phyloP scores from a whole-genome alignment of 2,329 filamentous ascomycete species.

The Akanthomyces muscarius region DNA sequence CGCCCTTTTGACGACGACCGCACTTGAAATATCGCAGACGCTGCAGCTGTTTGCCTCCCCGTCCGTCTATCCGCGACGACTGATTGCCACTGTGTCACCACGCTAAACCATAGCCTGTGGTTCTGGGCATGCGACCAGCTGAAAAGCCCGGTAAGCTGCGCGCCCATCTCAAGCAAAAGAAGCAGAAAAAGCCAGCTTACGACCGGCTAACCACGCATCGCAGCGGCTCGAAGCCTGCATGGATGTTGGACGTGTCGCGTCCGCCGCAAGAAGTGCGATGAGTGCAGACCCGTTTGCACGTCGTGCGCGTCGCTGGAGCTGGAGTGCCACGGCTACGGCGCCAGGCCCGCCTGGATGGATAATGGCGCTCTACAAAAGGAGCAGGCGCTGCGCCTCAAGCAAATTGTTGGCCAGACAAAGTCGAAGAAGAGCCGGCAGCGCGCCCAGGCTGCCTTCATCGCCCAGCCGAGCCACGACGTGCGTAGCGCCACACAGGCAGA shows the following conservation, averaged over 20 bases:
- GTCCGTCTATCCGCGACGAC: background rate
- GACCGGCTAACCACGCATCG: background rate
- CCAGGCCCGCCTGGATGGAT: background rate
- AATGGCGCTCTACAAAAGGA: background rate
- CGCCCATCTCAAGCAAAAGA: background rate
- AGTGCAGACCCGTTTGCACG: background rate
- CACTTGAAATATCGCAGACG: background rate
- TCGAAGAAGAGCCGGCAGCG: background rate
- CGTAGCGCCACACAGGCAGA: background rate
- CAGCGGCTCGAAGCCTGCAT: constrained; percentile 2
- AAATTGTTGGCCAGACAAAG: background rate
- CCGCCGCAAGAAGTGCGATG: background rate
- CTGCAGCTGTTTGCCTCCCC: background rate
- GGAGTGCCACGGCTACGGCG: background rate
- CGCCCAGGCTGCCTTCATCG: background rate
- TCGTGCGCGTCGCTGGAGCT: background rate
- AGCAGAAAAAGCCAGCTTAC: too few relatives aligned
- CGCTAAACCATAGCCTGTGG: background rate
- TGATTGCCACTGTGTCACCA: background rate
- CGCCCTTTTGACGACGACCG: too few relatives aligned
- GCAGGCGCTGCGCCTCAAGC: background rate
- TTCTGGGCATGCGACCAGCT: background rate
- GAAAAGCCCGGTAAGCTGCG: background rate
- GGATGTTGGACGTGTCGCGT: constrained; percentile 3
- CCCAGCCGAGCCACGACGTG: background rate